Conservation (phyloP, 371 early-diverging fungal species). For the Rhizopus sp. region DNA sequence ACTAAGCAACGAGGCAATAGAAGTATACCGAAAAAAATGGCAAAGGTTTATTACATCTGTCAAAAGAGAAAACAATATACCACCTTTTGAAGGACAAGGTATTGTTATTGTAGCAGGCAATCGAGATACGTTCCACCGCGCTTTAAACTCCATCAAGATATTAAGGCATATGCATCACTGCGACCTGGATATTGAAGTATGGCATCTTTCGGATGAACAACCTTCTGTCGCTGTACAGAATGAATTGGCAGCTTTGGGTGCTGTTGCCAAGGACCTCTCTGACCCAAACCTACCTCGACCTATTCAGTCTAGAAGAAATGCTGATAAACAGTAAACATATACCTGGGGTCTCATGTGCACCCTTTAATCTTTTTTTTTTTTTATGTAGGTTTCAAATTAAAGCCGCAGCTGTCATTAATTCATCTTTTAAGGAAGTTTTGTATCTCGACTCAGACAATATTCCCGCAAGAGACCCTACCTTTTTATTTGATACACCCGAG, state of each 20-base stretch:
- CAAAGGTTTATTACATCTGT: conserved; percentile 29
- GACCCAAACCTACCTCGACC: conserved; percentile 32
- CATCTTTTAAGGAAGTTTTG: conserved; percentile 48
- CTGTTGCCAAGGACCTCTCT: conserved; percentile 30
- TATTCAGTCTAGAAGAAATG: conserved; percentile 26
- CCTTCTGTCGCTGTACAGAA: conserved; percentile 14
- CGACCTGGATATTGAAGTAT: conserved; percentile 37
- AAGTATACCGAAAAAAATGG: conserved; percentile 31
- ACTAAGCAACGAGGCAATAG: conserved; percentile 15
- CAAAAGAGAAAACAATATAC: conserved; percentile 5
- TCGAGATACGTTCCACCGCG: conserved; percentile 39
- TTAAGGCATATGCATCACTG: conserved; percentile 28
- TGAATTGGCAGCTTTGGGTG: conserved; percentile 21
- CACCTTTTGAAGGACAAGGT: conserved; percentile 24
- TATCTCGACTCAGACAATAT: conserved; percentile 62
- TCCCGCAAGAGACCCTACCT: conserved; percentile 45
- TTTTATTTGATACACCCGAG: conserved; percentile 44
- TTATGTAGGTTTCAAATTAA: conserved; percentile 49
- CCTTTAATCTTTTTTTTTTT: neutral
- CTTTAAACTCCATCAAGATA: conserved; percentile 32
- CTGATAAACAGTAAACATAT: conserved; percentile 41
- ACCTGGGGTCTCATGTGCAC: neutral
- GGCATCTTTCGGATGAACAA: conserved; percentile 46
- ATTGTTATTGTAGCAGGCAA: conserved; percentile 49
- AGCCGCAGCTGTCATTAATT: conserved; percentile 50